Percentiles rank a stretch among this genome's conserved stretches.
phyloP scores from a whole-genome alignment of 1,284 basidiomycete genomes.

The Xerocomus minutiporus region DNA sequence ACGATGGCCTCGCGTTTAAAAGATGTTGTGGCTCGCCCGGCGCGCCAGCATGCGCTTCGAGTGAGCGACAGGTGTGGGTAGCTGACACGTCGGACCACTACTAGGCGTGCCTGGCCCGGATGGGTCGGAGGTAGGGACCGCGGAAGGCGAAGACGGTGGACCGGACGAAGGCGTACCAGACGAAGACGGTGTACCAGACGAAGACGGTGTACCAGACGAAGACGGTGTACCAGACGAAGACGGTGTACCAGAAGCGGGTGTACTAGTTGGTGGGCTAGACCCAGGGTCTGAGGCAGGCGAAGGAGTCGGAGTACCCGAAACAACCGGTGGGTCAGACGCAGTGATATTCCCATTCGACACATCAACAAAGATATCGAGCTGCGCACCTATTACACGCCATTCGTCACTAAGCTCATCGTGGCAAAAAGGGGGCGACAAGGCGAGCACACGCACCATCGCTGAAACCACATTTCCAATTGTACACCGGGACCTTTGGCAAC shows the following conservation, averaged over 20 bases:
- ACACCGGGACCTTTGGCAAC: neutral
- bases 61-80: neutral
- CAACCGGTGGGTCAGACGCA: neutral
- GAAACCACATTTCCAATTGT: constrained; percentile 18
- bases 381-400: constrained; percentile 9
- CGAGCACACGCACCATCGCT: constrained; percentile 3
- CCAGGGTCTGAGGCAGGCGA: neutral
- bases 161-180: too few species aligned
- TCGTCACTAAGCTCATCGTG: neutral
- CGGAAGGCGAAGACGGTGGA: too few species aligned
- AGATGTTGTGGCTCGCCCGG: neutral
- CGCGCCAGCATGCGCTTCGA: neutral
- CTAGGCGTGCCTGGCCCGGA: neutral
- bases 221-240: too few species aligned
- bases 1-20: neutral
- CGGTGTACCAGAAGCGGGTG: too few species aligned
- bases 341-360: neutral
- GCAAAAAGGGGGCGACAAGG: neutral
- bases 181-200: too few species aligned
- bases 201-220: neutral
- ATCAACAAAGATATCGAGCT: constrained; percentile 11
- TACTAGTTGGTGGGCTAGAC: neutral
- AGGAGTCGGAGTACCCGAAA: neutral
- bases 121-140: too few species aligned
- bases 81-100: neutral